These are phyloP conservation scores for Calcarisporium arbuscula DNA, from an alignment of 2,329 filamentous ascomycete genomes.

Conservation along the genomic window DNA sequence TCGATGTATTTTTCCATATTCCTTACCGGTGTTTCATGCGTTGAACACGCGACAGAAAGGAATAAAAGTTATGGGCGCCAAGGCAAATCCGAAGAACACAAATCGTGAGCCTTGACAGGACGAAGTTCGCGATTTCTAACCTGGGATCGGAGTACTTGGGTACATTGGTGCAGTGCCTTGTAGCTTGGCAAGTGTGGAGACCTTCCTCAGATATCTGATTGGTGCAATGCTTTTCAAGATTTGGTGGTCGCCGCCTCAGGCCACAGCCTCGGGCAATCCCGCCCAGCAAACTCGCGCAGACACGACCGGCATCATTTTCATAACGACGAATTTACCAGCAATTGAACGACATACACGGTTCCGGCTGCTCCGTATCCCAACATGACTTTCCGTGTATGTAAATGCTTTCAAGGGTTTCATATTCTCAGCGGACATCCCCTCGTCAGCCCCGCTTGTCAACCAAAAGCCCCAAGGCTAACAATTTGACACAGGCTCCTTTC, in stretches of 20 bases:
- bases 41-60: no score
- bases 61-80: no score
- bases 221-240: conserved; percentile 1
- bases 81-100: no score
- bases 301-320: conserved; percentile 15
- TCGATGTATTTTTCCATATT: conserved; percentile 59
- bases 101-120: no score
- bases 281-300: conserved; percentile 28
- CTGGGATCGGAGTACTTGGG: no score
- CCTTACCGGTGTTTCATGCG: no score
- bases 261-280: conserved; percentile 26
- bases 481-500: conserved; percentile 35
- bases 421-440: background rate
- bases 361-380: conserved; percentile 23
- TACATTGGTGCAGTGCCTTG: no score
- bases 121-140: no score
- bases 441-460: no score
- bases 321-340: conserved; percentile 24
- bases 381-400: conserved; percentile 35
- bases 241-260: conserved; percentile 19
- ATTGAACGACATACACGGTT: conserved; percentile 28
- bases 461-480: conserved; percentile 22
- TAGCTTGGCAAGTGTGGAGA: no score
- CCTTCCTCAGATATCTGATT: conserved; percentile 4
- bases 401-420: background rate